phyloP scores from a whole-genome alignment of 2,329 filamentous ascomycete genomes.

The Xylariales sp. region DNA sequence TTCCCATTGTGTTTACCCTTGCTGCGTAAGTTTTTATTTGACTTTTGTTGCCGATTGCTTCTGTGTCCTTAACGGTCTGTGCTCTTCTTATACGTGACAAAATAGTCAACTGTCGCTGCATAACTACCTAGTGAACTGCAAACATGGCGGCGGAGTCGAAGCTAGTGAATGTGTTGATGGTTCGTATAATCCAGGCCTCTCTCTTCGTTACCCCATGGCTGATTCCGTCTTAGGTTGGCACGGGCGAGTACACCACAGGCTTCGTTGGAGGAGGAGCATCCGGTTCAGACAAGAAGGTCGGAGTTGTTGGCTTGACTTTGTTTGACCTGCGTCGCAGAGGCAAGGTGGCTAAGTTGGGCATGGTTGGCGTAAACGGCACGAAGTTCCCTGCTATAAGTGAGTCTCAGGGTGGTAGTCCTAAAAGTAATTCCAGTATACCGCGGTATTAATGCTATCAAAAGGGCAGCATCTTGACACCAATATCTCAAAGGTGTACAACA shows the following conservation, averaged over 20 bases:
- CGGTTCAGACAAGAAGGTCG: constrained; percentile 91
- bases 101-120: not conserved
- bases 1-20: no score
- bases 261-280: constrained; percentile 82
- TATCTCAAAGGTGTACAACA: constrained; percentile 83
- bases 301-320: constrained; percentile 83
- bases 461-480: constrained; percentile 82
- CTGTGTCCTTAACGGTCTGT: not conserved
- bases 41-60: no score
- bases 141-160: constrained; percentile 25
- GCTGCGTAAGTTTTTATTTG: no score
- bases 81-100: no score
- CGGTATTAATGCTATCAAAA: constrained; percentile 27
- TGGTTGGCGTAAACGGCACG: constrained; percentile 83
- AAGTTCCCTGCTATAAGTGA: constrained; percentile 89
- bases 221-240: constrained; percentile 84
- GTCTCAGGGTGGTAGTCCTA: constrained; percentile 24
- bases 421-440: not conserved
- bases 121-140: not conserved
- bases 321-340: constrained; percentile 85
- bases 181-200: constrained; percentile 29
- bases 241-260: constrained; percentile 94
- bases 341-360: constrained; percentile 79
- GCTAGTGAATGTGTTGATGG: constrained; percentile 66
- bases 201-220: no score